Base-by-base conservation (phyloP, 768 basidiomycete species). In the Punctularia strigosozonata region DNA sequence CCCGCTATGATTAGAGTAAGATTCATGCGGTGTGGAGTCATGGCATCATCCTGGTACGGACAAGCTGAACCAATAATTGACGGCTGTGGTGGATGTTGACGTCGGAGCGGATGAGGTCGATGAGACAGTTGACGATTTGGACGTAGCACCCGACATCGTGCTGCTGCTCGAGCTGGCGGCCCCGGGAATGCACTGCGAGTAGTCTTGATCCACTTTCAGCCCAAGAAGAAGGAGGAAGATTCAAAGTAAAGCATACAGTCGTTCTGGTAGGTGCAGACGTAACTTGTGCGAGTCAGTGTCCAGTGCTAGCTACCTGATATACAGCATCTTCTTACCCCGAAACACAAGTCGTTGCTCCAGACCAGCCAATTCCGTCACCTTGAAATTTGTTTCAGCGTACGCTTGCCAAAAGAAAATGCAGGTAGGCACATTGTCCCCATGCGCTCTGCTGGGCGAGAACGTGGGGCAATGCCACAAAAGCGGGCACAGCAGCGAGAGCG, bases 11-110 rank as follows among this genome's bases (percentile, higher is more conserved):
- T 4, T 8, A 21, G 15, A 30, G 1, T 25, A 13, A 28, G 23
- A 8, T 23, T 18, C 7, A 3, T 8, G 6, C 12, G 17, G 10
- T 8, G 20, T 10, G 14, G 20, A 25, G 1, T 14, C 18, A 13
- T n/a, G n/a, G n/a, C n/a, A n/a, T n/a, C n/a, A 36, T n/a, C 14
- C 30, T 17, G 36, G 20, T 3, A 41, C 67, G 41, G 46, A 74
- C 71, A 75, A 76, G 53, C 68, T 69, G 49, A 76, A 77, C 73
- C 73, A 75, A 50, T 63, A 73, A 42, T 68, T 68, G 1, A 55
- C 55, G 4, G 48, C 45, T 13, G 38, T 41, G 7, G 57, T 42
- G 1, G 50, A 14, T 6, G 44, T 37, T 5, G 55, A 35, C 6
- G 54, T 31, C 8, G 44, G 28, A 10, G 46, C 36, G 2, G 53